Conservation (phyloP, 164 flowering plant genomes). For the Vitis rupestris region DNA sequence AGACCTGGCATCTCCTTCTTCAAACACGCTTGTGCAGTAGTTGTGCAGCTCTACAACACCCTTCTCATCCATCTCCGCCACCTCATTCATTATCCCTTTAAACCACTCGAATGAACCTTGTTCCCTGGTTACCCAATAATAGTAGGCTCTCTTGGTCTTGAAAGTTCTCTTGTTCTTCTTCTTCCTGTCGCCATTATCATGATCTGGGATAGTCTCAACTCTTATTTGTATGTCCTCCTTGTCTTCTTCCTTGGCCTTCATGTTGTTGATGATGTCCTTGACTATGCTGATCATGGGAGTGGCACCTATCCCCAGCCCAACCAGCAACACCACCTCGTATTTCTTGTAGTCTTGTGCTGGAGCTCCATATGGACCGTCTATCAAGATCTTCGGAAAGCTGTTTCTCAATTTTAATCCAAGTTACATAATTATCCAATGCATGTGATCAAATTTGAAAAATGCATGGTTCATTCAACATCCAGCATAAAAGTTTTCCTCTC, state of each 20-base stretch:
- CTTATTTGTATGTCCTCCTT: background rate
- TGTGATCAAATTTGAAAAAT: background rate
- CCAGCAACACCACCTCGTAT: conserved; percentile 41
- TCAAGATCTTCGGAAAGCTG: conserved; percentile 37
- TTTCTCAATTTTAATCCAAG: background rate
- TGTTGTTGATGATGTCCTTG: conserved; percentile 37
- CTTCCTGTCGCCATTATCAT: background rate
- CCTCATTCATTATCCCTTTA: conserved; percentile 63
- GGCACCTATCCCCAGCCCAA: conserved; percentile 49
- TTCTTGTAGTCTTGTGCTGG: conserved; percentile 45
- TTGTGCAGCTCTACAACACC: conserved; percentile 59
- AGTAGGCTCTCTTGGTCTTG: conserved; percentile 51
- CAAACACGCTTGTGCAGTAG: conserved; percentile 64
- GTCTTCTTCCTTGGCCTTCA: conserved; percentile 18
- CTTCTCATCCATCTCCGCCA: conserved; percentile 43
- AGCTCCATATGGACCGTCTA: conserved; percentile 54
- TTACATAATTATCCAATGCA: background rate
- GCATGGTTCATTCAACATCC: too few species aligned
- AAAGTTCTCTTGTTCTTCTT: conserved; percentile 13
- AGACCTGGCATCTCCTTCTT: conserved; percentile 65
- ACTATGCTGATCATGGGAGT: conserved; percentile 49
- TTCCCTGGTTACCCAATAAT: conserved; percentile 72
- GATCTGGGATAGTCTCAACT: background rate
- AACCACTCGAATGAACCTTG: conserved; percentile 73
- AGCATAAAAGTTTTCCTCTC: background rate